Evolutionary conservation across 78 protist genomes (phyloP), one percentile per base, ranked within the genome.

Genomic region (Bigelowiella natans): DNA sequence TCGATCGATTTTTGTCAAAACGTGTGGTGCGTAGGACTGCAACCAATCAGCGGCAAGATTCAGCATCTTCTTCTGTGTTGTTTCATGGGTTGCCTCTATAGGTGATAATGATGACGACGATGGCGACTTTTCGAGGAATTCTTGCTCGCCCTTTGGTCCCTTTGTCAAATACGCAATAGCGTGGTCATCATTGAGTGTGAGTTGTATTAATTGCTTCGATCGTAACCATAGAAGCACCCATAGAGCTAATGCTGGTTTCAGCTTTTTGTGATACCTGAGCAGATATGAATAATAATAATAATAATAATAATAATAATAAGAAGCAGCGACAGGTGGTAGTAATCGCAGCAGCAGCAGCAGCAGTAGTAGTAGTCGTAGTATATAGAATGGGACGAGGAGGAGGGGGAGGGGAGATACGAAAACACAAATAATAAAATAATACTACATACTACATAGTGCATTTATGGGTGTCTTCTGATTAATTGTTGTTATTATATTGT

Each of bases 1-100:
- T 39, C 94, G 94, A 37, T 92, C 90, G 37, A 92, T 85, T 83
- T 92, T 92, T 29, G 30, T 39, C 1, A 92, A 86, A 38, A n/a
- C 30, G 92, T 89, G 91, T 1, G 94, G 89, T 1, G 84, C 85
- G 26, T 91, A 34, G 34, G 94, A 29, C 87, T 1, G 3, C 28
- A 93, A 82, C 86, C 86, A 83, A 83, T 83, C 11, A 18, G 86
- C 29, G 31, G 86, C 38, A 31, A 83, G 86, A 34, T 83, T 83
- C 3, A 83, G 86, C 29, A 83, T 7, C 86, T 83, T 83, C 86
- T 83, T 83, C 73, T 51, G 73, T 18, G 18, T 51, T 7, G 18
- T 18, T 51, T 51, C 34, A 18, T 51, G 73, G 18, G 73, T 51
- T 18, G 7, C 18, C 73, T 51, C 73, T 7, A 51, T 51, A 18